Base-by-base conservation (phyloP, 179 eudicot genomes). In the Patellifolia procumbens region DNA sequence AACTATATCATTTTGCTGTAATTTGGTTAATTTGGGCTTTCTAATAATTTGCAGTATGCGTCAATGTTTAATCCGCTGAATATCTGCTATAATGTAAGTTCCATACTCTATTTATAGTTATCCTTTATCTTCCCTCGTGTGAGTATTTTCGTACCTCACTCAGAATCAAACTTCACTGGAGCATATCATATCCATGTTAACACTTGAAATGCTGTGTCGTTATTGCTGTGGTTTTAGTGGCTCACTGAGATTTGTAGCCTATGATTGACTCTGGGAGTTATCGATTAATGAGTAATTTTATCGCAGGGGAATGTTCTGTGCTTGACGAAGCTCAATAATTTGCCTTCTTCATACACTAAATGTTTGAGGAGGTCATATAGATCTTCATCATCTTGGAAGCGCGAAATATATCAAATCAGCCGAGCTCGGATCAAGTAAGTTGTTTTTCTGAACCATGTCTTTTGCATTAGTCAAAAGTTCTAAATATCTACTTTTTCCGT, bases 261-360 rank as follows among this genome's bases (percentile, higher is more conserved):
- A 17, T 37, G 15, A 5, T 65, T 35, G 5, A 2, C 19, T 60
- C 11, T 11, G 28, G 11, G 9, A 60, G 35, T 2, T 16, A 26
- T 28, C 37, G n/a, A 2, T 39, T 22, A 0, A 3, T 31, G 37
- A 7, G 32, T 65, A 28, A 37, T 22, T 7, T 55, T 17, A 4
- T 32, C 39, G 49, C 26, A 65, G 70, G 70, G 70, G 49, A 65
- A 65, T 65, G 70, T n/a, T 65, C 39, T 42, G 9, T 37, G 70
- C 10, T n/a, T n/a, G 2, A 42, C 17, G 15, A 29, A n/a, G 17
- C 48, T 65, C 49, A n/a, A n/a, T 37, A 22, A 64, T 2, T 64
- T 64, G 2, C 28, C 69, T 6, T 59, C 35, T 64, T 17, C 69
- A 0, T n/a, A 48, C 48, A 37, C 37, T 48, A 64, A 64, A 5